Evolutionary conservation across 169 alveolate genomes (phyloP).

Genomic region (Eimeria necatrix): DNA sequence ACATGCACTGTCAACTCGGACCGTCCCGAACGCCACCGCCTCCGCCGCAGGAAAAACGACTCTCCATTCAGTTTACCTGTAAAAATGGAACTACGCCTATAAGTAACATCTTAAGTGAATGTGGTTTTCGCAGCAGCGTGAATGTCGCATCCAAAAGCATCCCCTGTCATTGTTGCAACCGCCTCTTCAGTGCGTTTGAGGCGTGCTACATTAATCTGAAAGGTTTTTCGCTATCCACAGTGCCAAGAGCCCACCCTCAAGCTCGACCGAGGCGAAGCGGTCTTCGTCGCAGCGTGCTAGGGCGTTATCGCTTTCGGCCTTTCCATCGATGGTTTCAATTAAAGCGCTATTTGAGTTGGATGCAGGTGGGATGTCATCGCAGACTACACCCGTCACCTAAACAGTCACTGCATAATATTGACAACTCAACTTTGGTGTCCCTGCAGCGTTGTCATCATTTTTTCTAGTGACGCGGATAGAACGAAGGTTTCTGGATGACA

Average conservation of each 20-base stretch:
- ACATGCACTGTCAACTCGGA: constrained; percentile 60
- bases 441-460: background rate
- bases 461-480: background rate
- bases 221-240: no score
- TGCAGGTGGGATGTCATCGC: constrained; percentile 50
- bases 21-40: constrained; percentile 78
- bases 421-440: background rate
- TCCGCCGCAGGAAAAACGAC: constrained; percentile 53
- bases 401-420: background rate
- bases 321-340: background rate
- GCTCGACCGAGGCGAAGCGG: constrained; percentile 68
- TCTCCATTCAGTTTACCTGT: constrained; percentile 60
- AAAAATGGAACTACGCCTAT: background rate
- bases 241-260: constrained; percentile 47
- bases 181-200: no score
- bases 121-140: no score
- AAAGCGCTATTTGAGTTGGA: constrained; percentile 5
- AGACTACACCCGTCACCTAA: constrained; percentile 70
- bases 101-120: no score
- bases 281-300: background rate
- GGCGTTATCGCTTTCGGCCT: background rate
- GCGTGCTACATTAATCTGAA: no score
- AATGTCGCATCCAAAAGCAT: no score
- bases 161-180: no score
- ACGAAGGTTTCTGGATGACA: background rate